Percentiles rank a stretch among this genome's conserved stretches.
phyloP scores from a whole-genome alignment of 148 eudicot genomes.

The Talinum fruticosum region DNA sequence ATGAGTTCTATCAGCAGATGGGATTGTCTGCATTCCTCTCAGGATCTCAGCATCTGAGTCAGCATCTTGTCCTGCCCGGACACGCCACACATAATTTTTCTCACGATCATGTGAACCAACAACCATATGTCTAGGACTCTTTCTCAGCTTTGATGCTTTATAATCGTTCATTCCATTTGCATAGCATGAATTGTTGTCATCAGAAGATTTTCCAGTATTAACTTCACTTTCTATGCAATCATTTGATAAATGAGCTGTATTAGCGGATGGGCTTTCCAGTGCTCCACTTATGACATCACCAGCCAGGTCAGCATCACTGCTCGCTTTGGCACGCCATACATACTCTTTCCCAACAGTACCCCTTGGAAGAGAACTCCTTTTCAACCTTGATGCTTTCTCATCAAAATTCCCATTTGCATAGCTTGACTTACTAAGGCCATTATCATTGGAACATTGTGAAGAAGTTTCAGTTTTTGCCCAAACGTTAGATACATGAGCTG shows the following conservation, averaged over 20 bases:
- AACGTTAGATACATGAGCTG: background rate
- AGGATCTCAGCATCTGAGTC: background rate
- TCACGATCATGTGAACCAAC: background rate
- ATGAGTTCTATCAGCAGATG: background rate
- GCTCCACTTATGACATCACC: background rate
- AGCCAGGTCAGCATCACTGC: background rate
- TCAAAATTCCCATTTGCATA: conserved; percentile 18
- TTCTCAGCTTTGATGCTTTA: background rate
- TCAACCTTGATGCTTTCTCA: conserved; percentile 15
- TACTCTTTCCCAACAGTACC: conserved; percentile 13
- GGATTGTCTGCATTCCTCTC: background rate
- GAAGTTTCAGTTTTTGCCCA: background rate
- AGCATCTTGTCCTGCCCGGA: background rate
- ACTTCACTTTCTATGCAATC: background rate
- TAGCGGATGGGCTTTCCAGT: background rate
- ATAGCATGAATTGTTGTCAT: background rate
- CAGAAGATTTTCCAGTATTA: background rate
- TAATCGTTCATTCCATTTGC: background rate
- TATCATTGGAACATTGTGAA: conserved; percentile 15
- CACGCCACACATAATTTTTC: conserved; percentile 29
- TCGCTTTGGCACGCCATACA: conserved; percentile 3
- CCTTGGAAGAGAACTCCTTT: conserved; percentile 22
- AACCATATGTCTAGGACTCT: background rate
- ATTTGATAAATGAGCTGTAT: background rate
- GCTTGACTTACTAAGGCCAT: conserved; percentile 14